Percentiles rank a stretch among this genome's conserved stretches.
Evolutionary conservation across 805 yeast species (phyloP).

Genomic region (Henningerozyma blattae): DNA sequence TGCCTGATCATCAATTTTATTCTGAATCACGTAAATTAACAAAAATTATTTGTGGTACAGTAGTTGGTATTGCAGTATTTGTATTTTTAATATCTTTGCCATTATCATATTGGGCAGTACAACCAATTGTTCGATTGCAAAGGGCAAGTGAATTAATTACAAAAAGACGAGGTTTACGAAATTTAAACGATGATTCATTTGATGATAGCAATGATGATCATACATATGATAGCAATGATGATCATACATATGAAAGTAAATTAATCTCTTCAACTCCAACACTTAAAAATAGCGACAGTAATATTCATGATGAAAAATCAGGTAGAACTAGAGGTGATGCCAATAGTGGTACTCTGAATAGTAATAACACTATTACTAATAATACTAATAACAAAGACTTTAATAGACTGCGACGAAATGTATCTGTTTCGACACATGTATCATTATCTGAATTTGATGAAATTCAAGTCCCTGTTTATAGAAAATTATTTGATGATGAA

Average conservation of each 20-base stretch:
- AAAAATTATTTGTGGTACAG: slow-evolving; percentile 65
- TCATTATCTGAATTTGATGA: slow-evolving; percentile 12
- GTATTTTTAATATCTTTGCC: slow-evolving; percentile 73
- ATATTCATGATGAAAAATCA: too few species aligned
- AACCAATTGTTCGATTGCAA: slow-evolving; percentile 70
- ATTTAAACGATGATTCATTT: slow-evolving; percentile 1
- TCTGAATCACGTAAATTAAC: slow-evolving; percentile 51
- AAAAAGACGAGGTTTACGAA: slow-evolving; percentile 30
- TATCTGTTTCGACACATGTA: background rate
- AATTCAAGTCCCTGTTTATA: slow-evolving; percentile 33
- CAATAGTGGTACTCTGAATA: too few species aligned
- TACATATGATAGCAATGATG: background rate
- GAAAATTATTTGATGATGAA: slow-evolving; percentile 65
- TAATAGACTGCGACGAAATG: too few species aligned
- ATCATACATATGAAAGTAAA: background rate
- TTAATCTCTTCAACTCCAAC: background rate
- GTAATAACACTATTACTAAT: too few species aligned
- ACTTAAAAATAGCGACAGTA: too few species aligned
- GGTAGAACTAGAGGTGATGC: too few species aligned
- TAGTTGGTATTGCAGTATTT: slow-evolving; percentile 64
- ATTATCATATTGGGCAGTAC: slow-evolving; percentile 70
- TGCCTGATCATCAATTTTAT: slow-evolving; percentile 43
- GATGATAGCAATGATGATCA: slow-evolving; percentile 3
- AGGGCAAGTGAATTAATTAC: slow-evolving; percentile 60
- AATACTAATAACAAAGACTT: background rate